Conservation (phyloP, 1,284 basidiomycete genomes). For the Sporisorium scitamineum region DNA sequence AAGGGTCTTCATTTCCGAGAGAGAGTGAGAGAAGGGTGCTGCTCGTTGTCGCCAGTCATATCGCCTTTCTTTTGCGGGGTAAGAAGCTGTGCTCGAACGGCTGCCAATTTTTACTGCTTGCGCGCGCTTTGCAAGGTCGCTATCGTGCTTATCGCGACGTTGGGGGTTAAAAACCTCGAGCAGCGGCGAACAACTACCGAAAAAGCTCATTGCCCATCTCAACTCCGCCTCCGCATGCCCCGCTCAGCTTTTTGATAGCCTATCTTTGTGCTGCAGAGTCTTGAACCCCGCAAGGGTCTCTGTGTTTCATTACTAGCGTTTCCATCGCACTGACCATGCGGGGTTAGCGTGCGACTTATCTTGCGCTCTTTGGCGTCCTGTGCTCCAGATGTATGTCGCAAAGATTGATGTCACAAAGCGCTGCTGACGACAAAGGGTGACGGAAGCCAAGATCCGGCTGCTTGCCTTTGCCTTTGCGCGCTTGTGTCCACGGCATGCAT, state of each 20-base stretch:
- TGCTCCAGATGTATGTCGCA: neutral
- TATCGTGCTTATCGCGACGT: slow-evolving; percentile 5
- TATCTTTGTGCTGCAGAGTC: neutral
- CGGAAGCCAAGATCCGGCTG: slow-evolving; percentile 1
- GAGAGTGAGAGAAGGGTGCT: too few species aligned
- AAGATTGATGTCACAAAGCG: neutral
- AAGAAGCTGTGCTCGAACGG: neutral
- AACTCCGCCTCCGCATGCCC: neutral
- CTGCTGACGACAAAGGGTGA: slow-evolving; percentile 1
- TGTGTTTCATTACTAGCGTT: neutral
- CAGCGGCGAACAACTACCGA: neutral
- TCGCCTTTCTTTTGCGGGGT: neutral
- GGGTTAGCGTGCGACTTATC: neutral
- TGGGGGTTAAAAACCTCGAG: neutral
- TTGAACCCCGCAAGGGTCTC: neutral
- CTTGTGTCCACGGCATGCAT: neutral
- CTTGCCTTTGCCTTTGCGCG: neutral
- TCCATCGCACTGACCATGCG: slow-evolving; percentile 6
- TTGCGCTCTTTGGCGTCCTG: neutral
- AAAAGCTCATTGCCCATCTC: neutral
- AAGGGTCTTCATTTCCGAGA: slow-evolving; percentile 1
- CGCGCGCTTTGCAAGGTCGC: neutral
- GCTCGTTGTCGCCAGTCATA: neutral
- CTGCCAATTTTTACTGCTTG: neutral
- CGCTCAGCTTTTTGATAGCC: neutral